phyloP scores from a whole-genome alignment of 805 yeast genomes.

The Candida tibetensis region DNA sequence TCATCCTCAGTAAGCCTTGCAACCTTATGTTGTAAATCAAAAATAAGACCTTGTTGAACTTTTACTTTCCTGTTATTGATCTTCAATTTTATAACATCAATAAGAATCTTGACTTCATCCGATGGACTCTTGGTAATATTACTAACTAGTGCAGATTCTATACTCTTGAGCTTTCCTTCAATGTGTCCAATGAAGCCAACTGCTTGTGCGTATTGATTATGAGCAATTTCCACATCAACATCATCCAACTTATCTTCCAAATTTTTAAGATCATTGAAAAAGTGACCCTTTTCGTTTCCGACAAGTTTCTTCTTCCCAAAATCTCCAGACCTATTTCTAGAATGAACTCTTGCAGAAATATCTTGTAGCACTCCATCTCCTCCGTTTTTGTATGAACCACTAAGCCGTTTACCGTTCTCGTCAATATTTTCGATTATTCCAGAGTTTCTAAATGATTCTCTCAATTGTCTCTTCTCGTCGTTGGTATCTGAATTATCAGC shows the following conservation, averaged over 20 bases:
- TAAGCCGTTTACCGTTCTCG: slow-evolving; percentile 28
- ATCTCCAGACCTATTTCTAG: slow-evolving; percentile 54
- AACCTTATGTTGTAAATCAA: slow-evolving; percentile 38
- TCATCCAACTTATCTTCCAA: slow-evolving; percentile 67
- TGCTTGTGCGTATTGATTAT: slow-evolving; percentile 49
- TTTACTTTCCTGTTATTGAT: slow-evolving; percentile 34
- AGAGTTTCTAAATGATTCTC: slow-evolving; percentile 49
- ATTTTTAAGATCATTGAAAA: slow-evolving; percentile 46
- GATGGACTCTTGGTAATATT: slow-evolving; percentile 13
- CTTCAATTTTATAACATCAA: slow-evolving; percentile 43
- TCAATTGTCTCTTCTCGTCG: slow-evolving; percentile 37
- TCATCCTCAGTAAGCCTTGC: slow-evolving; percentile 28
- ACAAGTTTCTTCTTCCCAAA: slow-evolving; percentile 16
- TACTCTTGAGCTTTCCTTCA: slow-evolving; percentile 28
- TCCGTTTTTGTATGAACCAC: slow-evolving; percentile 28
- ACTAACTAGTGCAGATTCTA: slow-evolving; percentile 24
- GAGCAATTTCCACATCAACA: slow-evolving; percentile 64
- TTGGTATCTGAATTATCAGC: slow-evolving; percentile 17
- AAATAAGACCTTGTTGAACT: slow-evolving; percentile 34
- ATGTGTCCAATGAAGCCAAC: slow-evolving; percentile 41
- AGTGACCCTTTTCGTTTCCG: slow-evolving; percentile 25
- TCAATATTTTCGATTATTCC: slow-evolving; percentile 40
- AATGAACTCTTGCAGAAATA: slow-evolving; percentile 59
- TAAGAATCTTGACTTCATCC: slow-evolving; percentile 28
- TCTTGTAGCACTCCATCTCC: slow-evolving; percentile 51